These are phyloP conservation scores for Pyricularia grisea DNA, from an alignment of 2,329 filamentous ascomycete genomes.

Conservation along the genomic window DNA sequence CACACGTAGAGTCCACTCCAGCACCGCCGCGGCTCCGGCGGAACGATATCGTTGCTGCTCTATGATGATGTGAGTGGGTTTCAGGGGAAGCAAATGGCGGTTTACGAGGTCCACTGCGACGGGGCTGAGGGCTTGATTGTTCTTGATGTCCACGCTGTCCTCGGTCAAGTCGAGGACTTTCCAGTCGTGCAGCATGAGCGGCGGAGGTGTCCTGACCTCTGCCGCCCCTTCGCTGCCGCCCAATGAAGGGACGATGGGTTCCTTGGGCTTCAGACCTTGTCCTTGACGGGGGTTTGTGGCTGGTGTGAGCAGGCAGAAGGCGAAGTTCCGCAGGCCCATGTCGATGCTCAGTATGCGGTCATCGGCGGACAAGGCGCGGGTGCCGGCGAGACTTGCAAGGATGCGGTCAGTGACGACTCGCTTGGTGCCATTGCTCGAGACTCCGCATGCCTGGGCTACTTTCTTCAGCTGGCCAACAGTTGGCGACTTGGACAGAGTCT, in stretches of 20 bases:
- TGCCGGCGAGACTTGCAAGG: conserved; percentile 9
- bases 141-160: conserved; percentile 5
- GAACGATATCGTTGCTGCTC: conserved; percentile 53
- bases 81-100: conserved; percentile 31
- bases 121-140: conserved; percentile 23
- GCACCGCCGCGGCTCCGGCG: conserved; percentile 52
- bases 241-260: neutral
- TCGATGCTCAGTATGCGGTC: conserved; percentile 65
- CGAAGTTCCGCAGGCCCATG: conserved; percentile 76
- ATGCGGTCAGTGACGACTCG: conserved; percentile 41
- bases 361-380: conserved; percentile 17
- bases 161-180: conserved; percentile 11
- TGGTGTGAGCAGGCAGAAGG: conserved; percentile 53
- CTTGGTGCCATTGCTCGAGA: conserved; percentile 51
- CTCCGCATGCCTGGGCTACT: conserved; percentile 51
- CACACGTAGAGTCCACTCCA: conserved; percentile 76
- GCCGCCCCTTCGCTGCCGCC: neutral
- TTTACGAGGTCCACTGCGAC: conserved; percentile 22
- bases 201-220: neutral
- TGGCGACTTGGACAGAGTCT: conserved; percentile 17
- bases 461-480: conserved; percentile 45
- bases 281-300: neutral
- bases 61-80: conserved; percentile 63
- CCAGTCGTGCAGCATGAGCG: conserved; percentile 9
- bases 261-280: conserved; percentile 13